A percentile compares a stretch with the other conserved stretches of the same genome.
Evolutionary conservation across 371 early-diverging fungal species (phyloP).

Genomic region (Vairimorpha apis): DNA sequence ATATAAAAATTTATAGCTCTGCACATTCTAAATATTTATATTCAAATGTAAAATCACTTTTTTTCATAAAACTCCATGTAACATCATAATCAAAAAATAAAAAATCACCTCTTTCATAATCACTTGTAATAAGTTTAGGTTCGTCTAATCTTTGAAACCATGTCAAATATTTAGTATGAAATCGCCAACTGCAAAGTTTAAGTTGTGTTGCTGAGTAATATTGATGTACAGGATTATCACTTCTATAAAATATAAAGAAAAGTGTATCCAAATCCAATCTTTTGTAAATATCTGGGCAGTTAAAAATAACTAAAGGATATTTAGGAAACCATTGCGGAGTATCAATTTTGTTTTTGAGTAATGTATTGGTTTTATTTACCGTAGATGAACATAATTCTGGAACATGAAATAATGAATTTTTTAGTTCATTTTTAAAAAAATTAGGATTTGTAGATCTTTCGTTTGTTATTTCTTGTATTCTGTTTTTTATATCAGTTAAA

Average conservation of each 20-base stretch:
- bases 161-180: slow-evolving; percentile 89
- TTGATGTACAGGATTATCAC: slow-evolving; percentile 87
- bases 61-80: slow-evolving; percentile 91
- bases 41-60: slow-evolving; percentile 73
- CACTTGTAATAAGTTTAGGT: slow-evolving; percentile 85
- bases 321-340: slow-evolving; percentile 55
- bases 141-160: slow-evolving; percentile 98
- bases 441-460: neutral
- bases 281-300: slow-evolving; percentile 63
- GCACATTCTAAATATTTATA: slow-evolving; percentile 60
- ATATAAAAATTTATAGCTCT: slow-evolving; percentile 9
- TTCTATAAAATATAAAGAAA: slow-evolving; percentile 94
- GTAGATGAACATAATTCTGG: slow-evolving; percentile 22
- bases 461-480: slow-evolving; percentile 29
- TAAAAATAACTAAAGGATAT: slow-evolving; percentile 37
- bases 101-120: slow-evolving; percentile 93
- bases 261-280: slow-evolving; percentile 87
- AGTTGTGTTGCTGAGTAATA: slow-evolving; percentile 85
- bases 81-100: slow-evolving; percentile 96
- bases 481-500: slow-evolving; percentile 18
- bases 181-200: slow-evolving; percentile 92
- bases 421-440: slow-evolving; percentile 28
- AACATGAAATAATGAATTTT: slow-evolving; percentile 30
- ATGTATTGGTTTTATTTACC: slow-evolving; percentile 12
- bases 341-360: too few species aligned